Percentiles rank a stretch among this genome's conserved stretches.
phyloP scores from a whole-genome alignment of 2,329 filamentous ascomycete species.

The Rasamsonia emersonii region DNA sequence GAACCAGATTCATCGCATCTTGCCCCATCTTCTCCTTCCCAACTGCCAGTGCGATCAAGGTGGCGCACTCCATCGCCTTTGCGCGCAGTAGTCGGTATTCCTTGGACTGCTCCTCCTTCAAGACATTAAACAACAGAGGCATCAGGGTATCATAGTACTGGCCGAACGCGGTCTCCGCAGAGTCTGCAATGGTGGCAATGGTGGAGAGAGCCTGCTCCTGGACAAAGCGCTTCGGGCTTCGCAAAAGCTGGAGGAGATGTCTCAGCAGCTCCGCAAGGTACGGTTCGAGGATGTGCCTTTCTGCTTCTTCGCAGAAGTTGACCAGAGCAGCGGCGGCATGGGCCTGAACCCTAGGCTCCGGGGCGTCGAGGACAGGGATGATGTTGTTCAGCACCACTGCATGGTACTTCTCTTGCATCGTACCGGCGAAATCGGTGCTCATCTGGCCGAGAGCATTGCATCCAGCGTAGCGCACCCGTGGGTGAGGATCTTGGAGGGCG shows the following conservation, averaged over 20 bases:
- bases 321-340: constrained; percentile 96
- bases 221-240: constrained; percentile 89
- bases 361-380: constrained; percentile 80
- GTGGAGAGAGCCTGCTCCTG: constrained; percentile 97
- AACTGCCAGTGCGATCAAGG: constrained; percentile 87
- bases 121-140: constrained; percentile 83
- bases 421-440: constrained; percentile 97
- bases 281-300: constrained; percentile 82
- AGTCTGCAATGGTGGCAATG: constrained; percentile 98
- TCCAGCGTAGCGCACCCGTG: constrained; percentile 91
- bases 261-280: constrained; percentile 83
- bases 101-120: constrained; percentile 84
- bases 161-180: constrained; percentile 85
- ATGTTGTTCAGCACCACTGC: constrained; percentile 79
- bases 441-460: constrained; percentile 99
- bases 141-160: constrained; percentile 96
- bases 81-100: constrained; percentile 85
- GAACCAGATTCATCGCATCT: constrained; percentile 79
- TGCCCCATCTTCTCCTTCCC: constrained; percentile 84
- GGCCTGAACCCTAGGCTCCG: constrained; percentile 89
- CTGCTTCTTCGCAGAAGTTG: constrained; percentile 98
- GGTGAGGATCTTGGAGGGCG: constrained; percentile 78
- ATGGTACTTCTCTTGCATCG: constrained; percentile 96
- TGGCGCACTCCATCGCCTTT: constrained; percentile 99
- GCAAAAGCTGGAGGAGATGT: constrained; percentile 77